These are phyloP conservation scores for Dianthus caryophyllus DNA, from an alignment of 148 eudicot genomes.

Conservation along the genomic window DNA sequence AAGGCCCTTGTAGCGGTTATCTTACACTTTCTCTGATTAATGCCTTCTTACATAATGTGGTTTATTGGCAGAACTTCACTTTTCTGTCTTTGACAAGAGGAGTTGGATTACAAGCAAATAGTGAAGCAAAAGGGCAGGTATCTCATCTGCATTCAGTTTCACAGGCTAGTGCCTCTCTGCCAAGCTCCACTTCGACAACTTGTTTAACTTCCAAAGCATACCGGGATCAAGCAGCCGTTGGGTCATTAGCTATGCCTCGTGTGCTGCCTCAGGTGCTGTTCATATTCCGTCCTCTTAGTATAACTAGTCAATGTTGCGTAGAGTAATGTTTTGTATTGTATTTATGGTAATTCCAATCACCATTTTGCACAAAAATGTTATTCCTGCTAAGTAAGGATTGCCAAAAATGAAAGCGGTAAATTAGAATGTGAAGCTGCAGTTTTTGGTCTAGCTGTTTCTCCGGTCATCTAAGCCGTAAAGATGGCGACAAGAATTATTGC, in stretches of 20 bases:
- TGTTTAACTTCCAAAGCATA: slow-evolving; percentile 26
- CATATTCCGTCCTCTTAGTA: neutral
- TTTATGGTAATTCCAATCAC: neutral
- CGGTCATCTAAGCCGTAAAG: neutral
- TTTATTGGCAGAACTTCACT: slow-evolving; percentile 43
- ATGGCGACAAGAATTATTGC: neutral
- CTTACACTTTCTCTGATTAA: neutral
- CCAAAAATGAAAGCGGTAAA: neutral
- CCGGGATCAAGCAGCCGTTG: slow-evolving; percentile 29
- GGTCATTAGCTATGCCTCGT: slow-evolving; percentile 25
- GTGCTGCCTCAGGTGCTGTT: slow-evolving; percentile 20
- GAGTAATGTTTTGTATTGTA: neutral
- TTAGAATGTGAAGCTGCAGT: neutral
- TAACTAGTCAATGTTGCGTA: neutral
- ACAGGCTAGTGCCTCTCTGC: slow-evolving; percentile 23
- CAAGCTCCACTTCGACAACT: slow-evolving; percentile 31
- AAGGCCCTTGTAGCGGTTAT: neutral
- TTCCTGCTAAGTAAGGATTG: neutral
- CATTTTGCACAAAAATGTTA: neutral
- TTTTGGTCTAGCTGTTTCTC: neutral
- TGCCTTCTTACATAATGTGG: slow-evolving; percentile 9
- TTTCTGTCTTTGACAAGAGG: slow-evolving; percentile 46
- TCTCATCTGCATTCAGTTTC: slow-evolving; percentile 29
- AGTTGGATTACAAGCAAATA: slow-evolving; percentile 25
- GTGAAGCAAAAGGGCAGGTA: slow-evolving; percentile 27